Base-by-base conservation (phyloP, 352 stramenopile species). In the Phytophthora pisi region DNA sequence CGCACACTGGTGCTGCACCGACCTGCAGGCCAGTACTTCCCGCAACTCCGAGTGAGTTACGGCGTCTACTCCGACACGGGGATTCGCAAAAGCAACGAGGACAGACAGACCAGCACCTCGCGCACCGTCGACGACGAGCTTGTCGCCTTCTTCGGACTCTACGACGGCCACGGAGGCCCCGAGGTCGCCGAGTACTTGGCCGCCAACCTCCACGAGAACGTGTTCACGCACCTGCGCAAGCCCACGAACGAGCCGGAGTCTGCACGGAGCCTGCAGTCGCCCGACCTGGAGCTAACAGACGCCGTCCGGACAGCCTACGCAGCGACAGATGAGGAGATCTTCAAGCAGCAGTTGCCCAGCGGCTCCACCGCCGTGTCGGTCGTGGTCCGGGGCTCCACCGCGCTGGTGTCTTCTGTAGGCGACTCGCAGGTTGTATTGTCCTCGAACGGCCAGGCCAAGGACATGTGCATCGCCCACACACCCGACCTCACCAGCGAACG, bases 381-480 rank as follows among this genome's bases (percentile, higher is more conserved):
- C 18, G 57, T 96, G 18, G 55, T 94, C 5, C 80, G 79, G 11
- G 82, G 84, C 40, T 68, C 54, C 26, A 76, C 75, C 5, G 79
- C 81, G 0, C 53, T 92, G 0, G 76, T 95, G 15, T 86, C 85
- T 2, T 91, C 78, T 11, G 84, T 96, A 11, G 88, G 88, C 1
- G 88, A 96, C 69, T 96, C 88, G 18, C 88, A 95, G 55, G 79
- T 86, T 9, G 81, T 96, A 36, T 74, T 94, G 28, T 92, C 80
- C 18, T 86, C 79, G 0, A 77, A 81, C 52, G 84, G 85, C 40
- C 61, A 70, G 2, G 86, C 88, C 4, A 77, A 66, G 16, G 69
- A 86, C 57, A 72, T 92, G 65, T 95, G 82, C 55, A 73, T 84
- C 18, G 60, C 84, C 18, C 88, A 96, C 75, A 91, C 86, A 8